A percentile compares a stretch with the other conserved stretches of the same genome.
Conservation (phyloP, 2,329 filamentous ascomycete species). For the Botrytis fragariae region DNA sequence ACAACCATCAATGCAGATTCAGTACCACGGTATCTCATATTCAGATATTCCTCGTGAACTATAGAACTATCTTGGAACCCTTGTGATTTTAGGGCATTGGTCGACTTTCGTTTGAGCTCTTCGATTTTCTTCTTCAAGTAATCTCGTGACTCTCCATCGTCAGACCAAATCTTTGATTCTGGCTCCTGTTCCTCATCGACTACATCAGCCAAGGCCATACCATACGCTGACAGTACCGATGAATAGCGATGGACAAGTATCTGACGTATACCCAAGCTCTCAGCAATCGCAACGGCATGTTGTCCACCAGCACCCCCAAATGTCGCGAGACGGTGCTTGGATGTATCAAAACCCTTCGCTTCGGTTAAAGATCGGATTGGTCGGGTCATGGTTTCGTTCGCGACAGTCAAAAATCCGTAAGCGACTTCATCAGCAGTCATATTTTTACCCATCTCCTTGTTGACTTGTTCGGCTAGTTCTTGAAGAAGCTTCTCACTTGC, state of each 20-base stretch:
- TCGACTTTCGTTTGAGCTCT: conserved; percentile 74
- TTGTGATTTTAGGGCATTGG: conserved; percentile 65
- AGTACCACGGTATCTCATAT: conserved; percentile 88
- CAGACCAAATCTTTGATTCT: conserved; percentile 60
- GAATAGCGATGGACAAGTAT: conserved; percentile 86
- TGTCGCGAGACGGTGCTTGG: conserved; percentile 83
- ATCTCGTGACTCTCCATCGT: conserved; percentile 54
- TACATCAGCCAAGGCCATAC: conserved; percentile 89
- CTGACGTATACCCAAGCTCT: conserved; percentile 78
- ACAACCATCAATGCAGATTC: conserved; percentile 90
- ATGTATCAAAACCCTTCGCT: conserved; percentile 87
- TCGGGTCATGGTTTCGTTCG: conserved; percentile 87
- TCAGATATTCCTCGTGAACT: conserved; percentile 86
- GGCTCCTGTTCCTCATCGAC: conserved; percentile 88
- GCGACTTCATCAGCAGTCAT: conserved; percentile 84
- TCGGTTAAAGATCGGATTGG: conserved; percentile 90
- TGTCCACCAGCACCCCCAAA: conserved; percentile 92
- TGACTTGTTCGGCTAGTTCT: conserved; percentile 74
- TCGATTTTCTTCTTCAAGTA: conserved; percentile 72
- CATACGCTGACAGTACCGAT: conserved; percentile 85
- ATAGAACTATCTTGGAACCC: conserved; percentile 75
- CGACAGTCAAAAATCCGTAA: conserved; percentile 84
- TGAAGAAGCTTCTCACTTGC: conserved; percentile 74
- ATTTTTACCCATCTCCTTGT: conserved; percentile 66
- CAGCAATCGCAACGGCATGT: conserved; percentile 87